phyloP scores from a whole-genome alignment of 2,329 filamentous ascomycete genomes.

The Amesomyces nigricolor region DNA sequence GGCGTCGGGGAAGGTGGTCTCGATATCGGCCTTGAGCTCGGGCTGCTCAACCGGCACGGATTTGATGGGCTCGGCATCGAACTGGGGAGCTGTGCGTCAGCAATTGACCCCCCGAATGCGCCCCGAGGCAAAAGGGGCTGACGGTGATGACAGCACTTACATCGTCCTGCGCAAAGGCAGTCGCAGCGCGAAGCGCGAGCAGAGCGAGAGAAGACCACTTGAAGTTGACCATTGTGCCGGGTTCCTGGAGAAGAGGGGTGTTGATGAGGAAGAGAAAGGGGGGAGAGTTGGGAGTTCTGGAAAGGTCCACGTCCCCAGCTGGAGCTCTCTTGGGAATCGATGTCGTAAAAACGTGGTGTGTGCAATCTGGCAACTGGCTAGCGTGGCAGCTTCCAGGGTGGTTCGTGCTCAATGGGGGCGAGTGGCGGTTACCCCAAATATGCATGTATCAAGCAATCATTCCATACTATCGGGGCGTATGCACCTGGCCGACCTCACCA shows the following conservation, averaged over 20 bases:
- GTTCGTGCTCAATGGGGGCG: conserved; percentile 1
- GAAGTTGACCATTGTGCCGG: conserved; percentile 62
- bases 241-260: conserved; percentile 14
- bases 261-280: conserved; percentile 12
- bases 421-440: conserved; percentile 17
- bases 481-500: too few species aligned
- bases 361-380: conserved; percentile 28
- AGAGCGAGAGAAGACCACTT: conserved; percentile 67
- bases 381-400: conserved; percentile 6
- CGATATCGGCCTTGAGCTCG: conserved; percentile 59
- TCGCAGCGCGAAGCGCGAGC: conserved; percentile 62
- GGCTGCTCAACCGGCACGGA: conserved; percentile 26
- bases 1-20: conserved; percentile 58
- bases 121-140: not conserved
- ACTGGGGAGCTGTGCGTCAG: conserved; percentile 14
- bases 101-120: not conserved
- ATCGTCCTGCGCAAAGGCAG: conserved; percentile 56
- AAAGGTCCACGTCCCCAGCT: conserved; percentile 12
- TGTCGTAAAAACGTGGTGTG: conserved; percentile 20
- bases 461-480: not conserved
- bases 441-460: conserved; percentile 14
- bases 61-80: conserved; percentile 23
- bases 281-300: conserved; percentile 6
- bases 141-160: conserved; percentile 42
- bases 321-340: conserved; percentile 14